Evolutionary conservation across 2,329 filamentous ascomycete species (phyloP), one percentile per base, ranked within the genome.

Genomic region (Claviceps spartinae): DNA sequence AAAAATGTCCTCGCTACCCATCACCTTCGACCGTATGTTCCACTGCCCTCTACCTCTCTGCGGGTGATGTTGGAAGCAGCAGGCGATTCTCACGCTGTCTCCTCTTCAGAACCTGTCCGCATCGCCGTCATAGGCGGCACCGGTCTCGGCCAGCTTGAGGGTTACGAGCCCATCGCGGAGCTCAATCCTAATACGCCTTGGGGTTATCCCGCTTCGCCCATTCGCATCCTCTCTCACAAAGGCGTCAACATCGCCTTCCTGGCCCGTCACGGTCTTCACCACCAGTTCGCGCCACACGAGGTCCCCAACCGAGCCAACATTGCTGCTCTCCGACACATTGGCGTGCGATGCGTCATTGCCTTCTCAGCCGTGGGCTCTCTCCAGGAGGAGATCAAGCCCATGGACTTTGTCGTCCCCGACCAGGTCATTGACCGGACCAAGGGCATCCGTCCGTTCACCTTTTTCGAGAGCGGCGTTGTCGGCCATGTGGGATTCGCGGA

Each of bases 381-480:
- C 65, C 88, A 86, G 66, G 93, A 96, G 73, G 81, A 88, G 63
- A 91, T 98, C 68, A 88, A 86, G 71, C 93, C 93, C 44, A 85
- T 93, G 71, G 93, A 98, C 74, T 98, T 98, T 68, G 87, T 97
- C 49, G 79, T 98, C 13, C 93, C 91, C 0, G 89, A 96, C 70
- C 93, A 98, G 74, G 80, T 95, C 67, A 96, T 97, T 66, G 93
- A 98, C 73, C 87, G 91, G 56, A 97, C 91, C 59, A 97, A 96
- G 79, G 93, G 91, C 51, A 77, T 95, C 56, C 79, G 93, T 7
- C 89, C 91, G 2, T 96, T 91, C 68, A 97, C 93, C 26, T 98
- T 95, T 74, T 98, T 97, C 66, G 87, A 91, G 69, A 81, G 81
- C 59, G 93, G 93, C 34, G 81, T 95, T 58, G 93, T 98, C 16